A percentile compares a stretch with the other conserved stretches of the same genome.
These are phyloP conservation scores for Chenopodium quinoa DNA, from an alignment of 148 eudicot genomes.

Conservation along the genomic window DNA sequence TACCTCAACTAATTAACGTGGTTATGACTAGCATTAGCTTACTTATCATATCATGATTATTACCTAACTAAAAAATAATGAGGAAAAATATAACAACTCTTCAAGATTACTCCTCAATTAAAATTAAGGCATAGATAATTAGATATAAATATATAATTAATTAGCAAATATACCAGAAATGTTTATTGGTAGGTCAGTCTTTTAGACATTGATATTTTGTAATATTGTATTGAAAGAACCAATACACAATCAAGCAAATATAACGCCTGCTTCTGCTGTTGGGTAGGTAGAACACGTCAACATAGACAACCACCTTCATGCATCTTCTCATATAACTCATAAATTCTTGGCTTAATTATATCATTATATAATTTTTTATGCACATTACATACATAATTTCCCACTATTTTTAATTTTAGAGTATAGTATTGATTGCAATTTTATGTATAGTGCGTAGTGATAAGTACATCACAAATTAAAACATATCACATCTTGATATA, in stretches of 20 bases:
- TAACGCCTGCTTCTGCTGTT: background rate
- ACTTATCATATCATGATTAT: too few relatives aligned
- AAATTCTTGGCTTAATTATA: background rate
- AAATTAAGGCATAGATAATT: too few relatives aligned
- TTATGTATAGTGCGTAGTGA: background rate
- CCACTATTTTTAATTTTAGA: background rate
- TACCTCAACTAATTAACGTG: too few relatives aligned
- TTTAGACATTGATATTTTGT: background rate
- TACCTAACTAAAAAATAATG: too few relatives aligned
- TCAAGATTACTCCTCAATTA: too few relatives aligned
- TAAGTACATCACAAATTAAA: background rate
- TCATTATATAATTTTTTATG: background rate
- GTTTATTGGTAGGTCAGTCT: slow-evolving; percentile 14
- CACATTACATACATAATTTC: background rate
- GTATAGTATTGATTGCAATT: background rate
- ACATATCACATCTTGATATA: too few relatives aligned
- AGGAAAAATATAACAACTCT: too few relatives aligned
- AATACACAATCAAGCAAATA: slow-evolving; percentile 6
- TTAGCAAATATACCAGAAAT: too few relatives aligned
- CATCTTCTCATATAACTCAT: slow-evolving; percentile 3
- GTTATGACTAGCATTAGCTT: too few relatives aligned
- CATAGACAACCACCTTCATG: slow-evolving; percentile 27
- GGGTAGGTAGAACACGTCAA: slow-evolving; percentile 38
- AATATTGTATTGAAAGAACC: slow-evolving; percentile 5
- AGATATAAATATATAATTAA: too few relatives aligned